Percentiles rank a stretch among this genome's conserved stretches.
Conservation (phyloP, 176 grass and related monocot species). For the Aegilops umbellulata region DNA sequence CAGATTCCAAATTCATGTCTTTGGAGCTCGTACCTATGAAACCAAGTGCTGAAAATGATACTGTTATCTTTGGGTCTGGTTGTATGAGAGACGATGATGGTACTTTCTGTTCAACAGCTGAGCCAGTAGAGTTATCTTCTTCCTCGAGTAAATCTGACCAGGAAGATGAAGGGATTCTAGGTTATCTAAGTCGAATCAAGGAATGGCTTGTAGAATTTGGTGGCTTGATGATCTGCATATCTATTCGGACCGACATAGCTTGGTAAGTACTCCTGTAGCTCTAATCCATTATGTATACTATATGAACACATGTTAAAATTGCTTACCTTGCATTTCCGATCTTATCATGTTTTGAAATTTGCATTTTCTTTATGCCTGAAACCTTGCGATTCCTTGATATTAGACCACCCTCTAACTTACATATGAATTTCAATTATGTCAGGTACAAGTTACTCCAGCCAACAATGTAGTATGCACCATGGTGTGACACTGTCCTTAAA, state of each 20-base stretch:
- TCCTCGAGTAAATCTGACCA: slow-evolving; percentile 38
- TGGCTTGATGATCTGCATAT: slow-evolving; percentile 58
- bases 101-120: slow-evolving; percentile 50
- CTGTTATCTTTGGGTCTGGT: slow-evolving; percentile 59
- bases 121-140: slow-evolving; percentile 35
- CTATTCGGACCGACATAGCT: slow-evolving; percentile 56
- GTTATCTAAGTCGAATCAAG: slow-evolving; percentile 68
- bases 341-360: not conserved
- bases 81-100: slow-evolving; percentile 67
- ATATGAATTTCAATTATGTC: slow-evolving; percentile 34
- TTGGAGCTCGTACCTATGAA: slow-evolving; percentile 66
- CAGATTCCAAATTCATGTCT: slow-evolving; percentile 43
- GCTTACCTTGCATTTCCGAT: not conserved
- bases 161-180: slow-evolving; percentile 47
- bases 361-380: not conserved
- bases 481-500: slow-evolving; percentile 68
- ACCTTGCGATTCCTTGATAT: slow-evolving; percentile 8
- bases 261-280: slow-evolving; percentile 39
- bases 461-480: slow-evolving; percentile 54
- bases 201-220: slow-evolving; percentile 82
- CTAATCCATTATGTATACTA: not conserved
- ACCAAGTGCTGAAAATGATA: slow-evolving; percentile 58
- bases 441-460: slow-evolving; percentile 77
- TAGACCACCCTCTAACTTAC: slow-evolving; percentile 15
- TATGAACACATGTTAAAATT: not conserved